Conservation (phyloP, 2,329 filamentous ascomycete genomes). For the Elsinoe ampelina region DNA sequence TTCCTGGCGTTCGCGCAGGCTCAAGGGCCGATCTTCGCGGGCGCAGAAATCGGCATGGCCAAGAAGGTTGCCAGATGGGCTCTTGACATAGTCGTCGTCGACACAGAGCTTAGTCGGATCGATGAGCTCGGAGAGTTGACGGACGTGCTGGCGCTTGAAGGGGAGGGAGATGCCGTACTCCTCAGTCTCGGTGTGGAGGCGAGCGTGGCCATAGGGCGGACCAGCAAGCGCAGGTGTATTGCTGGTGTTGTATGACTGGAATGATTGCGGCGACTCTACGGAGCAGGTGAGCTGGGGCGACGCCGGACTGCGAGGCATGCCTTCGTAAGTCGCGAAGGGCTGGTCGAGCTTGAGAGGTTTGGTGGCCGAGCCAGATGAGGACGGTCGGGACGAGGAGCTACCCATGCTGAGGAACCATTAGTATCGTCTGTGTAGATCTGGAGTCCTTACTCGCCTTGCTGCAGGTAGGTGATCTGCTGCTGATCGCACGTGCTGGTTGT, state of each 20-base stretch:
- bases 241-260: background rate
- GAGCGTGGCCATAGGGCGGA: background rate
- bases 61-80: slow-evolving; percentile 26
- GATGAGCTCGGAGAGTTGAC: slow-evolving; percentile 22
- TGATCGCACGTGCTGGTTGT: slow-evolving; percentile 1
- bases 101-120: slow-evolving; percentile 21
- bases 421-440: background rate
- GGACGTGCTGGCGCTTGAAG: slow-evolving; percentile 18
- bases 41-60: slow-evolving; percentile 19
- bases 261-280: background rate
- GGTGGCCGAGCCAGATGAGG: background rate
- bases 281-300: background rate
- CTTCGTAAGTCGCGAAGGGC: background rate
- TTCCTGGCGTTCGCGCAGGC: slow-evolving; percentile 30
- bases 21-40: slow-evolving; percentile 25
- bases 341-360: background rate
- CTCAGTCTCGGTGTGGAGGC: slow-evolving; percentile 5
- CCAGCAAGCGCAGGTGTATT: slow-evolving; percentile 1
- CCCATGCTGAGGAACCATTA: background rate
- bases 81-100: slow-evolving; percentile 20
- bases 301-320: slow-evolving; percentile 11
- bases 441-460: background rate
- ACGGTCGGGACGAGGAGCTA: background rate
- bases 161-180: slow-evolving; percentile 19
- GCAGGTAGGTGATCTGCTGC: background rate